These are phyloP conservation scores for Trypanosoma theileri DNA, from an alignment of 208 protist genomes.

Conservation along the genomic window DNA sequence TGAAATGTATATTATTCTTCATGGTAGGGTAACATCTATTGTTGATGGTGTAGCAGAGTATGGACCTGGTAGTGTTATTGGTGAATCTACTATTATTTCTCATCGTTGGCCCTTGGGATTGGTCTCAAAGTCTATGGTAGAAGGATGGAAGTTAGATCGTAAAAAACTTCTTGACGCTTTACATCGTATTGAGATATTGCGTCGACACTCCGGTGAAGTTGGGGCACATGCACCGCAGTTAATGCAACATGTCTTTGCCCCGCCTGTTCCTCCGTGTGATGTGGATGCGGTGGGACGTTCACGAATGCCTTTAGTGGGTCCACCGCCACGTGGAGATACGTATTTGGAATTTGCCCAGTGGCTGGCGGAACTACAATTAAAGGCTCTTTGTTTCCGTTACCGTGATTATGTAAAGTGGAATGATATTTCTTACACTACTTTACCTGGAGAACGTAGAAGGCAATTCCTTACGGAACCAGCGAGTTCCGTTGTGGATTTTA, in stretches of 20 bases:
- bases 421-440: constrained; percentile 78
- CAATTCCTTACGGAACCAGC: neutral
- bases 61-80: constrained; percentile 72
- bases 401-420: constrained; percentile 77
- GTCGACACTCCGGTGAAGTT: constrained; percentile 67
- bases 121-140: constrained; percentile 78
- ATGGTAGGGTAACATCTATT: constrained; percentile 59
- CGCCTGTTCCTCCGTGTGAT: constrained; percentile 61
- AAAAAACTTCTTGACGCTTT: constrained; percentile 65
- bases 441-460: constrained; percentile 14
- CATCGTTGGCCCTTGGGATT: constrained; percentile 85
- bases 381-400: constrained; percentile 66
- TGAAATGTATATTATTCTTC: constrained; percentile 76
- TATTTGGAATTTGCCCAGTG: constrained; percentile 62
- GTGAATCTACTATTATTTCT: constrained; percentile 71
- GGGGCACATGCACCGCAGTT: constrained; percentile 49
- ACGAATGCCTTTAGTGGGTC: constrained; percentile 65
- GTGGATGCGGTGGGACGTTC: constrained; percentile 66
- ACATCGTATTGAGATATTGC: constrained; percentile 59
- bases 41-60: constrained; percentile 67
- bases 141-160: constrained; percentile 77
- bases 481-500: neutral
- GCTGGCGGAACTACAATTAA: constrained; percentile 67
- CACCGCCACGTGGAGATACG: constrained; percentile 46
- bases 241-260: constrained; percentile 70